Conservation (phyloP, 148 eudicot genomes). For the Rhododendron williamsianum region DNA sequence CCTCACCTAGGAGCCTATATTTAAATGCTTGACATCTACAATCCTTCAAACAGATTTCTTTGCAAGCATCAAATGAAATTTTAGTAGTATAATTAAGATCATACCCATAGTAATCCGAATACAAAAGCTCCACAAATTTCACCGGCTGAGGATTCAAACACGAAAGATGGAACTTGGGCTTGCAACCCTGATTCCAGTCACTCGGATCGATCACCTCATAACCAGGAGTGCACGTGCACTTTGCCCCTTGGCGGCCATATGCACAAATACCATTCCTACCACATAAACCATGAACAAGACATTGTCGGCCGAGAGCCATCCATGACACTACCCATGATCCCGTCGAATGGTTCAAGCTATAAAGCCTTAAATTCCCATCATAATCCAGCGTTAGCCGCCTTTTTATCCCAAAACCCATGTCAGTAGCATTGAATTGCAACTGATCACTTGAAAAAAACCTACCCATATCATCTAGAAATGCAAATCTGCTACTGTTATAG, state of each 20-base stretch:
- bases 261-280: slow-evolving; percentile 52
- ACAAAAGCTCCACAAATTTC: slow-evolving; percentile 38
- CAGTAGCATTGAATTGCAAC: slow-evolving; percentile 35
- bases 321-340: slow-evolving; percentile 44
- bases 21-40: slow-evolving; percentile 43
- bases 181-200: slow-evolving; percentile 59
- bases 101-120: slow-evolving; percentile 51
- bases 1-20: slow-evolving; percentile 34
- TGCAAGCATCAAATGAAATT: slow-evolving; percentile 29
- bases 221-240: slow-evolving; percentile 49
- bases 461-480: slow-evolving; percentile 31
- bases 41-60: slow-evolving; percentile 34
- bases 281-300: slow-evolving; percentile 52
- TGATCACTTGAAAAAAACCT: slow-evolving; percentile 33
- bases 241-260: slow-evolving; percentile 33
- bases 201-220: slow-evolving; percentile 24
- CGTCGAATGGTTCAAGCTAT: slow-evolving; percentile 41
- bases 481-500: slow-evolving; percentile 37
- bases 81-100: slow-evolving; percentile 20
- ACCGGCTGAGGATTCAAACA: slow-evolving; percentile 23
- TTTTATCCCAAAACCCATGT: slow-evolving; percentile 33
- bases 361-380: slow-evolving; percentile 60
- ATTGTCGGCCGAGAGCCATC: slow-evolving; percentile 38
- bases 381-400: slow-evolving; percentile 46
- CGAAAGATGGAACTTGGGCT: slow-evolving; percentile 31